Conservation (phyloP, 108 stramenopile species). For the Poteriospumella lacustris region DNA sequence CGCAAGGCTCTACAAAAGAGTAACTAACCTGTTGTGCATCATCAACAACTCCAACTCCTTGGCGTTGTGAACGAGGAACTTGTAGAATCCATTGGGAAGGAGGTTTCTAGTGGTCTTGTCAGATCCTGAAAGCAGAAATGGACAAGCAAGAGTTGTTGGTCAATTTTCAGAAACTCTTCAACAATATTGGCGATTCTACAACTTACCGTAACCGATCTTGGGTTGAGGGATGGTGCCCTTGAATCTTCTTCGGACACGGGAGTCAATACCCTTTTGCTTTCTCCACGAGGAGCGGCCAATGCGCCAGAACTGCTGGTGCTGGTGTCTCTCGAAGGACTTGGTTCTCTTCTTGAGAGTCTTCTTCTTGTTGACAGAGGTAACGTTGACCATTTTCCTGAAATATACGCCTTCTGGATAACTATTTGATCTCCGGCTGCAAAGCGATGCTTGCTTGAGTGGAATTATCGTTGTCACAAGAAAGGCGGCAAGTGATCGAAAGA, state of each 20-base stretch:
- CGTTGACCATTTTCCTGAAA: conserved; percentile 88
- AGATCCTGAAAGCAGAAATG: conserved; percentile 44
- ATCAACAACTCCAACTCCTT: conserved; percentile 96
- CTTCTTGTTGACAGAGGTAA: conserved; percentile 83
- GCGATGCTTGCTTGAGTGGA: too few species aligned
- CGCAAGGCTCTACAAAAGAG: too few species aligned
- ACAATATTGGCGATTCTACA: background rate
- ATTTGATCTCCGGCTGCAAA: too few species aligned
- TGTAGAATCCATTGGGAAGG: conserved; percentile 96
- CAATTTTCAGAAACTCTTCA: background rate
- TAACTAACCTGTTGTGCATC: conserved; percentile 94
- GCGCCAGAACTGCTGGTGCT: conserved; percentile 91
- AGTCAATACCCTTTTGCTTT: conserved; percentile 99
- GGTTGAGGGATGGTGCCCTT: conserved; percentile 97
- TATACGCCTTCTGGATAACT: too few species aligned
- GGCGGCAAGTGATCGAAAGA: too few species aligned
- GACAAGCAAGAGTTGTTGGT: background rate
- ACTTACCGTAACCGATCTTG: conserved; percentile 90
- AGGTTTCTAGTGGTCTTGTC: conserved; percentile 95
- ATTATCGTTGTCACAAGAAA: too few species aligned
- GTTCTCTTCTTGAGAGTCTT: conserved; percentile 98
- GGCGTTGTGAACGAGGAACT: conserved; percentile 90
- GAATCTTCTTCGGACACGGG: conserved; percentile 97
- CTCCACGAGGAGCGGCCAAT: conserved; percentile 91
- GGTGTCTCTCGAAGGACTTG: conserved; percentile 98